Evolutionary conservation across 306 rosid genomes (phyloP).

Genomic region (Vachellia pachyceras): DNA sequence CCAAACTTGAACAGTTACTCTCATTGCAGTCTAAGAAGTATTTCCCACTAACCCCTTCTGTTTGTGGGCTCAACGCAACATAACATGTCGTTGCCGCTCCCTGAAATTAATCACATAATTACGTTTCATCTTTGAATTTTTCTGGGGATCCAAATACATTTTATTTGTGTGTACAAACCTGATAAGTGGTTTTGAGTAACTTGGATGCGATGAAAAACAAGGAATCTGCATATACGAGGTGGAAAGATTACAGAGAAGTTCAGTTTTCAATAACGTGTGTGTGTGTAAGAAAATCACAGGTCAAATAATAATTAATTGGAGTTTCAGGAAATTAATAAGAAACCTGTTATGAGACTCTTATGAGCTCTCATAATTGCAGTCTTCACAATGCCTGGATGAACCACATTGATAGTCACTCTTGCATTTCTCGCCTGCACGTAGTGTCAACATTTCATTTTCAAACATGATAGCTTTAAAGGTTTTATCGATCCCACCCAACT

Average conservation of each 20-base stretch:
- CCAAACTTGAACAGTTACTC: constrained; percentile 69
- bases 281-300: neutral
- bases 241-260: neutral
- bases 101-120: constrained; percentile 34
- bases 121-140: neutral
- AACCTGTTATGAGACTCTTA: constrained; percentile 77
- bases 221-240: constrained; percentile 62
- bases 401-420: constrained; percentile 81
- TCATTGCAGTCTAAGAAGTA: constrained; percentile 91
- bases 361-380: constrained; percentile 87
- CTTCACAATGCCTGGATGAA: constrained; percentile 93
- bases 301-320: neutral
- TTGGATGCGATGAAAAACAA: constrained; percentile 86
- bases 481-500: neutral
- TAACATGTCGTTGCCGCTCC: constrained; percentile 94
- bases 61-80: constrained; percentile 75
- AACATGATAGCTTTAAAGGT: too few relatives aligned
- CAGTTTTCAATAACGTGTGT: neutral
- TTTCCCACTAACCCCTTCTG: constrained; percentile 77
- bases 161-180: constrained; percentile 50
- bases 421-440: constrained; percentile 72
- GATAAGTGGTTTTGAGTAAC: constrained; percentile 74
- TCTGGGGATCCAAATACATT: neutral
- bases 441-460: constrained; percentile 3
- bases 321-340: neutral